Percentiles rank a stretch among this genome's conserved stretches.
phyloP scores from a whole-genome alignment of 2,329 filamentous ascomycete species.

The Ophiostoma novo-ulmi region DNA sequence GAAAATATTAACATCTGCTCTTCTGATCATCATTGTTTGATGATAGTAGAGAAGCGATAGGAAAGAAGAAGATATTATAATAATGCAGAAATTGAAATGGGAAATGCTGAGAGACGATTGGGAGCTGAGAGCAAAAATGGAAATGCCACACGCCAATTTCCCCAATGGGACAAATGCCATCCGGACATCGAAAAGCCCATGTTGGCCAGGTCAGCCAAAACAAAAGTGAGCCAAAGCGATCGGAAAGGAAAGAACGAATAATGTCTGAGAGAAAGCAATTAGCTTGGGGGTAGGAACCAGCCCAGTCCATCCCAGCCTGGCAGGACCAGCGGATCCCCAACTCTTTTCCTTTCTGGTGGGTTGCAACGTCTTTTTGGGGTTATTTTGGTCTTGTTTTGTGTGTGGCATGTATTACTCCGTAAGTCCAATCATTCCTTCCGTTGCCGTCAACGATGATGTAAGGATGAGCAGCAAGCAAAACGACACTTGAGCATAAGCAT shows the following conservation, averaged over 20 bases:
- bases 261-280: neutral
- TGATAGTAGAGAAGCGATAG: neutral
- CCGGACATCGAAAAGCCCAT: slow-evolving; percentile 21
- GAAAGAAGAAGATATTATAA: neutral
- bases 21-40: neutral
- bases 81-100: neutral
- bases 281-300: neutral
- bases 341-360: slow-evolving; percentile 4
- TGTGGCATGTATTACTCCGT: neutral
- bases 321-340: neutral
- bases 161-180: slow-evolving; percentile 26
- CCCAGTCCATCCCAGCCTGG: neutral
- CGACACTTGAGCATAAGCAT: neutral
- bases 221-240: neutral
- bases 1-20: neutral
- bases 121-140: slow-evolving; percentile 13
- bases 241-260: neutral
- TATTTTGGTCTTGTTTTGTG: neutral
- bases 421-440: neutral
- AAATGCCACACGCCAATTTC: slow-evolving; percentile 19
- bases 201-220: slow-evolving; percentile 2
- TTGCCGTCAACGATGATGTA: neutral
- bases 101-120: neutral
- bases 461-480: neutral
- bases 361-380: neutral